Evolutionary conservation across 257 asterid species (phyloP), one percentile per base, ranked within the genome.

Genomic region (Solanum pimpinellifolium): DNA sequence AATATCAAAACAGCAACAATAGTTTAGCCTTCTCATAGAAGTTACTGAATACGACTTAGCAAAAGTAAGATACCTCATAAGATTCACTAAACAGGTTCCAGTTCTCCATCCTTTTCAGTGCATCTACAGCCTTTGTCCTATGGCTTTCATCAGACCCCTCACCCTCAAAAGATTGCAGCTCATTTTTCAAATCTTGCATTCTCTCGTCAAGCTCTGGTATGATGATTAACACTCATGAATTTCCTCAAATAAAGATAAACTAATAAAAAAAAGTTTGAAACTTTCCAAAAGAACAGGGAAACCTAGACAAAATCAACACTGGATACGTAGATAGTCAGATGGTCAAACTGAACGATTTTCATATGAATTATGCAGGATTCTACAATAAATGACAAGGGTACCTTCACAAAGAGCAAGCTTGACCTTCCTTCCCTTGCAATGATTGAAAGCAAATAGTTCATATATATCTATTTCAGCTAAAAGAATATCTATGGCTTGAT

Each of bases 321-420:
- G 1, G 46, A 49, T 81, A 18, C 85, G 20, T 16, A 81, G 68
- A 29, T 29, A 78, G 7, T 49, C 85, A 49, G 46, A 47, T 81
- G 18, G 10, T 10, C 68, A 80, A 78, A 80, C 18, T 46, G 25
- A 80, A 16, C 3, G 25, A 39, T n/a, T 52, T 42, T 27, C 41
- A 4, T 37, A 23, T 75, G 39, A 85, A 52, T 29, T 75, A 35
- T 80, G 47, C 47, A 20, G 77, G 69, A 77, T 46, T 78, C 84
- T 42, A 77, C 27, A 47, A 12, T 15, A 83, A 86, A 86, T 88
- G 82, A 27, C 86, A 82, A 86, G 49, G 75, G 84, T 85, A 97
- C 99, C 99, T 92, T 96, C 96, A 86, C 99, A 97, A 86, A 97
- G 99, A 68, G 98, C 97, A 90, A 97, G 99, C 93, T 96, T 95